Evolutionary conservation across 1,284 basidiomycete genomes (phyloP).

Genomic region (Trichosporon sp.): DNA sequence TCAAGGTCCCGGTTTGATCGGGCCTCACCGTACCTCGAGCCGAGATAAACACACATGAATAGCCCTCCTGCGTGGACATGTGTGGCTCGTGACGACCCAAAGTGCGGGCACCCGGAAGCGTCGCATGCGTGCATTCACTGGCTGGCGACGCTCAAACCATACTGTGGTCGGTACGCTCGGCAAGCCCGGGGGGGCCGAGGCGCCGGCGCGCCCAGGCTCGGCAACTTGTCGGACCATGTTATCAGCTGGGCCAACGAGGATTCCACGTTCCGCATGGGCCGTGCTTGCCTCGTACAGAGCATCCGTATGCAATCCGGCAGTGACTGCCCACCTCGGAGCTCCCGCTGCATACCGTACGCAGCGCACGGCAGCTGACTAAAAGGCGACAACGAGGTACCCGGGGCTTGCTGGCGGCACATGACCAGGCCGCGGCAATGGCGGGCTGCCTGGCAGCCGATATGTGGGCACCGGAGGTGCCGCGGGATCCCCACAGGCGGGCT

Average conservation of each 20-base stretch:
- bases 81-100: neutral
- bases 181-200: neutral
- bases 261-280: neutral
- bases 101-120: neutral
- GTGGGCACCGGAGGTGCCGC: neutral
- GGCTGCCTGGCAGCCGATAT: neutral
- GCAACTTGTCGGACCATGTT: neutral
- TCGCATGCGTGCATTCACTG: too few species aligned
- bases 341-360: neutral
- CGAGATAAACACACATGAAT: neutral
- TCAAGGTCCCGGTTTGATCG: neutral
- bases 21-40: neutral
- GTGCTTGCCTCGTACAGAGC: neutral
- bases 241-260: neutral
- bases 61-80: neutral
- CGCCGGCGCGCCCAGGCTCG: neutral
- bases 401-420: neutral
- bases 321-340: neutral
- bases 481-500: neutral
- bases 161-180: neutral
- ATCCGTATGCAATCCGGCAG: neutral
- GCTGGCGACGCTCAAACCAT: too few species aligned
- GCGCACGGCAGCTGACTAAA: neutral
- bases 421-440: neutral
- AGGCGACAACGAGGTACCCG: neutral